These are phyloP conservation scores for Aphanomyces invadans DNA, from an alignment of 352 stramenopile genomes.

Conservation along the genomic window DNA sequence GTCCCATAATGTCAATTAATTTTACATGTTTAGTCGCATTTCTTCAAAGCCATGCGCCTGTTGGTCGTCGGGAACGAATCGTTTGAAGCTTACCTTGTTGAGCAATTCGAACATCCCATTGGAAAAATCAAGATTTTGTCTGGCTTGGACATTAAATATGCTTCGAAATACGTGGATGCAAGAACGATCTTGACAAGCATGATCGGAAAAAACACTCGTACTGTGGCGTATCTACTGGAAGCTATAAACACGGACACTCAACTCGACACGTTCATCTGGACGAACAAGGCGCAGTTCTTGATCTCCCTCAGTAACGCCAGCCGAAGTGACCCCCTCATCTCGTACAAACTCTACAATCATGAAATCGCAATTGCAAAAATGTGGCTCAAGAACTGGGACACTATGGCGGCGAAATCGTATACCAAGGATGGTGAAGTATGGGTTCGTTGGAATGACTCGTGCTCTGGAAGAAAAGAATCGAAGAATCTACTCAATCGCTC, in stretches of 20 bases:
- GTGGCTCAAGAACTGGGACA: constrained; percentile 9
- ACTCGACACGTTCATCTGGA: constrained; percentile 8
- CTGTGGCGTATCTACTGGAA: constrained; percentile 17
- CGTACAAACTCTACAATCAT: constrained; percentile 19
- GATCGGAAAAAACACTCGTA: constrained; percentile 19
- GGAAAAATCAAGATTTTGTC: constrained; percentile 25
- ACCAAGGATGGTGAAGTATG: neutral
- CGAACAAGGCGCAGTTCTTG: constrained; percentile 18
- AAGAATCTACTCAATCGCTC: neutral
- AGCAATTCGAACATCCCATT: constrained; percentile 13
- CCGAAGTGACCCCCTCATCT: neutral
- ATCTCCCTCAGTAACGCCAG: constrained; percentile 9
- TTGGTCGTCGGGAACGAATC: constrained; percentile 11
- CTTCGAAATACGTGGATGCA: constrained; percentile 7
- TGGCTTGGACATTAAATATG: neutral
- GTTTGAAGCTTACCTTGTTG: constrained; percentile 4
- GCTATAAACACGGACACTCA: neutral
- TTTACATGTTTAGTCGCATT: neutral
- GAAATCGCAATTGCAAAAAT: constrained; percentile 10
- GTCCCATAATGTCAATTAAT: no score
- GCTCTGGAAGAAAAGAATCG: constrained; percentile 2
- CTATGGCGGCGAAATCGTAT: neutral
- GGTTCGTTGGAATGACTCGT: constrained; percentile 9
- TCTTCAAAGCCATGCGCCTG: constrained; percentile 15
- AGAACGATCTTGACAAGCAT: constrained; percentile 20